Conservation (phyloP, 306 rosid genomes). For the Oxytropis ochrocephala region DNA sequence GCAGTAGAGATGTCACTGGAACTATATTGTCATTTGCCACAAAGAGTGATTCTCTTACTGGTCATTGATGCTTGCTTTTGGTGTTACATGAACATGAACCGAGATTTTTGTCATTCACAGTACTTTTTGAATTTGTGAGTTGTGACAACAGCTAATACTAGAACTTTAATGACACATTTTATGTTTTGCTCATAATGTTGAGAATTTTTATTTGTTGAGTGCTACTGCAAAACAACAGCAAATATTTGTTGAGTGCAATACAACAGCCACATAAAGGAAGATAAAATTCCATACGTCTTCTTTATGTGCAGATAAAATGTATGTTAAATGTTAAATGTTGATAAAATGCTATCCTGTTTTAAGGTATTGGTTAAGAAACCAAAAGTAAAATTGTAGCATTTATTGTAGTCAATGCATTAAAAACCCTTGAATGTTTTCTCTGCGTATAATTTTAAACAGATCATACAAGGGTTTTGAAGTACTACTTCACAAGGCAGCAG, state of each 20-base stretch:
- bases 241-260: background rate
- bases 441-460: background rate
- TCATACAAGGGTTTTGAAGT: background rate
- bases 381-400: background rate
- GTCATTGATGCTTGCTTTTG: conserved; percentile 5
- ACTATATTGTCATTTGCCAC: background rate
- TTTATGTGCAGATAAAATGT: background rate
- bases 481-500: background rate
- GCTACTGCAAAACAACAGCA: background rate
- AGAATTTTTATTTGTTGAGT: background rate
- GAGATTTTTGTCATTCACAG: conserved; percentile 2
- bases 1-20: background rate
- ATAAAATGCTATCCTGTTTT: background rate
- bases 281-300: background rate
- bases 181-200: background rate
- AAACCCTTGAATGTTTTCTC: background rate
- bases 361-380: background rate
- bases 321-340: background rate
- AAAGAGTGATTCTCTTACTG: background rate
- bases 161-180: background rate
- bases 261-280: background rate
- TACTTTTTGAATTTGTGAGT: background rate
- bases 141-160: background rate
- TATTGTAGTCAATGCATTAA: background rate
- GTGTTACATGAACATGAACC: conserved; percentile 13